Conservation (phyloP, 2,329 filamentous ascomycete genomes). For the Juglanconis juglandina region DNA sequence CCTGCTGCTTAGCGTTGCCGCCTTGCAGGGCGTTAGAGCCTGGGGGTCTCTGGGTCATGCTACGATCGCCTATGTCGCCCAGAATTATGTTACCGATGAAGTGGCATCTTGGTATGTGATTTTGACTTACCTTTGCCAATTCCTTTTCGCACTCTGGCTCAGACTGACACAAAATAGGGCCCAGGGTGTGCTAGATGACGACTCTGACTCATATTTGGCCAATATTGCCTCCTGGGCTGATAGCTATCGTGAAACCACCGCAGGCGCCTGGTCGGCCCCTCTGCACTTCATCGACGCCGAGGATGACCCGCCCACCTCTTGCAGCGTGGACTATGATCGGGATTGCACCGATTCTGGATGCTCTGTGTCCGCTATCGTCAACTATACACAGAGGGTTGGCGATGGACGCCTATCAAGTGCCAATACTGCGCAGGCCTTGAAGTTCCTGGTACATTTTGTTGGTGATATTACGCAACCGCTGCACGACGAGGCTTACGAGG, state of each 20-base stretch:
- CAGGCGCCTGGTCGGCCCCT: constrained; percentile 42
- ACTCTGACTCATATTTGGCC: constrained; percentile 31
- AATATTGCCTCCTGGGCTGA: constrained; percentile 49
- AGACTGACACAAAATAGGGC: constrained; percentile 21
- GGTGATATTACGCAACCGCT: constrained; percentile 56
- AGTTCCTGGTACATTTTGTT: constrained; percentile 45
- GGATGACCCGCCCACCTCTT: constrained; percentile 45
- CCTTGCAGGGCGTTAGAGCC: constrained; percentile 12
- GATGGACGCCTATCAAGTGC: constrained; percentile 19
- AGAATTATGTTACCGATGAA: constrained; percentile 31
- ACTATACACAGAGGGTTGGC: constrained; percentile 27
- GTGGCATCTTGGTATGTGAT: constrained; percentile 25
- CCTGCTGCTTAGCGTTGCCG: constrained; percentile 11
- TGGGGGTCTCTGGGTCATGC: constrained; percentile 32
- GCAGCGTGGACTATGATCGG: constrained; percentile 39
- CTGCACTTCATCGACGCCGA: constrained; percentile 54
- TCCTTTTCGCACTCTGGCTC: rapidly evolving
- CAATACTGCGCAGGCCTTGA: constrained; percentile 33
- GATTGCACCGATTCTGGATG: constrained; percentile 45
- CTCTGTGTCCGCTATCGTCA: constrained; percentile 41
- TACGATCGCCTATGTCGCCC: constrained; percentile 37
- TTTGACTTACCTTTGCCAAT: too few relatives aligned
- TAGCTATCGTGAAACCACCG: constrained; percentile 42
- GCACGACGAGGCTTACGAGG: constrained; percentile 48
- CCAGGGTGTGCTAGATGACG: constrained; percentile 31